A percentile compares a stretch with the other conserved stretches of the same genome.
phyloP scores from a whole-genome alignment of 495 filamentous ascomycete genomes.

The Talaromyces stipitatus region DNA sequence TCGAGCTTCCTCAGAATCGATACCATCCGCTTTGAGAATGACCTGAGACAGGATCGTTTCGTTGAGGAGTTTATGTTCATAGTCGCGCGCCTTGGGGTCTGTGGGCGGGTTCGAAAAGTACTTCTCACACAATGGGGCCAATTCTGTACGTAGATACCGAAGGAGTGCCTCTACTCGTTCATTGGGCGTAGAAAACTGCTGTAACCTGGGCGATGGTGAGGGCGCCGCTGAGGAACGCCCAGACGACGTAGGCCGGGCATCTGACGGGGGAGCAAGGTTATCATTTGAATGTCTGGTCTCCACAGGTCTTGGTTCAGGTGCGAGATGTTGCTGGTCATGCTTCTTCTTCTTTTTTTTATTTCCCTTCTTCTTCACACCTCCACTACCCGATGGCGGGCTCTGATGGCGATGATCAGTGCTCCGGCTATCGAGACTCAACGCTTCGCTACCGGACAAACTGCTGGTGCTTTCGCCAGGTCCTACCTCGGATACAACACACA shows the following conservation, averaged over 20 bases:
- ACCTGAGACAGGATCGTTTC: constrained; percentile 82
- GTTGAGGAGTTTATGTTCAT: constrained; percentile 70
- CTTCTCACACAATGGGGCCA: constrained; percentile 57
- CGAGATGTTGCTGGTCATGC: constrained; percentile 25
- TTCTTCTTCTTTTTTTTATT: constrained; percentile 31
- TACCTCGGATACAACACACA: constrained; percentile 52
- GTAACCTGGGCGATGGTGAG: constrained; percentile 29
- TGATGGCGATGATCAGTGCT: constrained; percentile 8
- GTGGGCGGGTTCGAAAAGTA: constrained; percentile 59
- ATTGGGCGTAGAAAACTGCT: constrained; percentile 35
- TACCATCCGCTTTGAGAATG: constrained; percentile 75
- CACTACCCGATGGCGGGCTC: constrained; percentile 10
- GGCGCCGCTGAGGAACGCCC: constrained; percentile 16
- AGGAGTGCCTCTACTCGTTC: constrained; percentile 68
- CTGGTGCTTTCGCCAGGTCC: constrained; percentile 39
- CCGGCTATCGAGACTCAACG: constrained; percentile 9
- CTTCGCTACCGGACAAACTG: constrained; percentile 33
- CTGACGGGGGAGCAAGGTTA: constrained; percentile 10
- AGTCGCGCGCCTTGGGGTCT: constrained; percentile 62
- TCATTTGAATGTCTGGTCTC: constrained; percentile 4
- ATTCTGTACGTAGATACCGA: constrained; percentile 54
- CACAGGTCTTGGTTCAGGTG: constrained; percentile 13
- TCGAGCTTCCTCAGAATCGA: constrained; percentile 57
- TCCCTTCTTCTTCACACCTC: constrained; percentile 25
- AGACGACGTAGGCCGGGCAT: constrained; percentile 16